Evolutionary conservation across 1,139 yeast genomes (phyloP).

Genomic region (Suhomyces bolitotheri): DNA sequence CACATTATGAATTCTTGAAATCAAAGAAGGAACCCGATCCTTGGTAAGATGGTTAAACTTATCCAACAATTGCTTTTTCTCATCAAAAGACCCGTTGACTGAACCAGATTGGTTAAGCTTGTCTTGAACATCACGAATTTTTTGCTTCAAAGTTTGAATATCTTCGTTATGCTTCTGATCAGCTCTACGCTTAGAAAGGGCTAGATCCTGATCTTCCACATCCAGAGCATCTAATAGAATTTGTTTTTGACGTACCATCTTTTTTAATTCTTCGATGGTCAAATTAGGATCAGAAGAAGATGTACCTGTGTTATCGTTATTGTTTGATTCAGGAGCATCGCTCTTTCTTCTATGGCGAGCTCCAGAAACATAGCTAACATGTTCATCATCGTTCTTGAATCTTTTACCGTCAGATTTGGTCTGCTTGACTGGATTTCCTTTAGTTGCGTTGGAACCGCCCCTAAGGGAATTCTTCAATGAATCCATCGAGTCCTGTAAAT

Average conservation of each 20-base stretch:
- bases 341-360: conserved; percentile 57
- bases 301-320: conserved; percentile 18
- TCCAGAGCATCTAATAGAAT: conserved; percentile 72
- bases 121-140: conserved; percentile 57
- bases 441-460: conserved; percentile 31
- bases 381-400: conserved; percentile 67
- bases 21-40: conserved; percentile 68
- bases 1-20: conserved; percentile 58
- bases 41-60: conserved; percentile 56
- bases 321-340: conserved; percentile 14
- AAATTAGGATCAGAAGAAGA: conserved; percentile 33
- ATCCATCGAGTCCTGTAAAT: conserved; percentile 46
- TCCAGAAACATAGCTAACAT: conserved; percentile 63
- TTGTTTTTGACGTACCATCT: conserved; percentile 66
- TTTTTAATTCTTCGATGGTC: conserved; percentile 55
- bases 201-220: conserved; percentile 58
- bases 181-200: conserved; percentile 20
- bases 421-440: conserved; percentile 43
- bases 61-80: conserved; percentile 45
- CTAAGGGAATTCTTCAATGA: conserved; percentile 45
- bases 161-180: conserved; percentile 40
- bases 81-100: conserved; percentile 35
- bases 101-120: conserved; percentile 37
- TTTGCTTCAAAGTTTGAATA: conserved; percentile 63
- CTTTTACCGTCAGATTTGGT: conserved; percentile 54